A percentile compares a stretch with the other conserved stretches of the same genome.
Conservation (phyloP, 2,329 filamentous ascomycete genomes). For the Pyricularia sp. region DNA sequence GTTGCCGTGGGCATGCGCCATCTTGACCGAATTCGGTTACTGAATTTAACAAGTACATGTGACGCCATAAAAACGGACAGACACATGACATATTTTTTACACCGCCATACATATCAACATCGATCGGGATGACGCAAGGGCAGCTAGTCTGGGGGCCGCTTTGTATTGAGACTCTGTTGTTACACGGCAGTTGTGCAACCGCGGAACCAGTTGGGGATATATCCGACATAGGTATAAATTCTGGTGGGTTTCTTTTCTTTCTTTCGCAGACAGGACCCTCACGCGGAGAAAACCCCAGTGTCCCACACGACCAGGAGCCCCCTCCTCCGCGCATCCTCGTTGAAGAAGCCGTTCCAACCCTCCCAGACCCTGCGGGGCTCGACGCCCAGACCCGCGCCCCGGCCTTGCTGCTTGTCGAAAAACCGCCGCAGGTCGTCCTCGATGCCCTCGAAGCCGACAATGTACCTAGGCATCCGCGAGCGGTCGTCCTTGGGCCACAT, state of each 20-base stretch:
- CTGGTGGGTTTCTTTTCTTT: background rate
- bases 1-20: background rate
- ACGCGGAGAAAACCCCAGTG: background rate
- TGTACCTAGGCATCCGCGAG: conserved; percentile 40
- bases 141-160: background rate
- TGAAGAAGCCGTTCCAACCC: conserved; percentile 51
- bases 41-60: background rate
- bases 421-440: conserved; percentile 36
- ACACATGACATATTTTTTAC: background rate
- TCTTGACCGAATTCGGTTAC: background rate
- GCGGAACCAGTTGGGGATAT: background rate
- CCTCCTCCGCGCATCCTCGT: conserved; percentile 48
- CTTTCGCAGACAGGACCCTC: background rate
- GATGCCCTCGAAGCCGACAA: conserved; percentile 53
- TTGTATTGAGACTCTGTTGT: background rate
- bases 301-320: conserved; percentile 54
- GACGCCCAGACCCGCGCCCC: conserved; percentile 31
- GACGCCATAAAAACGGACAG: background rate
- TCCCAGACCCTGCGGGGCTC: conserved; percentile 40
- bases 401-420: conserved; percentile 24
- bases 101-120: background rate
- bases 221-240: background rate
- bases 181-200: background rate
- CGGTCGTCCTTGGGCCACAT: conserved; percentile 29
- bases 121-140: background rate